A percentile compares a stretch with the other conserved stretches of the same genome.
Evolutionary conservation across 1,284 basidiomycete species (phyloP).

Genomic region (Phylloboletellus chloephorus): DNA sequence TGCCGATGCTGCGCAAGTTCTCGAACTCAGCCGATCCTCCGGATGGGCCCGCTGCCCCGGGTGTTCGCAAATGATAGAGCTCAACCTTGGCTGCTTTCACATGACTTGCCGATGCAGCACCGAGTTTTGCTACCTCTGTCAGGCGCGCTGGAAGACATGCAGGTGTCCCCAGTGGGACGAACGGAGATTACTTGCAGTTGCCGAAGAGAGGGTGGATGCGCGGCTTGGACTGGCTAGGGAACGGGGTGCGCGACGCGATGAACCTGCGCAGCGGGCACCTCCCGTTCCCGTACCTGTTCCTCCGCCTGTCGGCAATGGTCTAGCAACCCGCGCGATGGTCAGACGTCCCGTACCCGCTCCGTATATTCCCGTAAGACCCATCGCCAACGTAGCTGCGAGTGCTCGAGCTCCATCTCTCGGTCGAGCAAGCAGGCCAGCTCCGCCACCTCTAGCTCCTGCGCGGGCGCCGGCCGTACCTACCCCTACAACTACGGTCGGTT

Average conservation of each 20-base stretch:
- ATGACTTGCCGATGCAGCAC: constrained; percentile 44
- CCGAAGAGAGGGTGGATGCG: constrained; percentile 31
- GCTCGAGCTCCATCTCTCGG: neutral
- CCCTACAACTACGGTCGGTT: neutral
- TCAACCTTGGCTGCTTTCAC: constrained; percentile 40
- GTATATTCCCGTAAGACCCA: neutral
- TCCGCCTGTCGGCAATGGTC: neutral
- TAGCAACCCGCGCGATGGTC: neutral
- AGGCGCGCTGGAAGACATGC: constrained; percentile 38
- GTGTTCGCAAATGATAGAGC: constrained; percentile 40
- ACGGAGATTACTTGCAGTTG: constrained; percentile 28
- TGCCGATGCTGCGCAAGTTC: constrained; percentile 26
- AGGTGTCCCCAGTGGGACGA: constrained; percentile 42
- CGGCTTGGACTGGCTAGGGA: constrained; percentile 12
- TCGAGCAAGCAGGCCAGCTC: neutral
- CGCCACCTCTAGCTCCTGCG: neutral
- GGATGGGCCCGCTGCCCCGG: constrained; percentile 43
- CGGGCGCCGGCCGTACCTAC: neutral
- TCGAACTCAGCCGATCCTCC: constrained; percentile 29
- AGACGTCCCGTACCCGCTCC: neutral
- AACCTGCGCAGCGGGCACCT: constrained; percentile 3
- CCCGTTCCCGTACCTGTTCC: constrained; percentile 1
- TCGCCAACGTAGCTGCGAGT: no score
- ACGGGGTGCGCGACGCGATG: constrained; percentile 12
- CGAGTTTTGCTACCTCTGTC: constrained; percentile 44